Conservation (phyloP, 352 stramenopile genomes). For the Phytophthora palmivora region DNA sequence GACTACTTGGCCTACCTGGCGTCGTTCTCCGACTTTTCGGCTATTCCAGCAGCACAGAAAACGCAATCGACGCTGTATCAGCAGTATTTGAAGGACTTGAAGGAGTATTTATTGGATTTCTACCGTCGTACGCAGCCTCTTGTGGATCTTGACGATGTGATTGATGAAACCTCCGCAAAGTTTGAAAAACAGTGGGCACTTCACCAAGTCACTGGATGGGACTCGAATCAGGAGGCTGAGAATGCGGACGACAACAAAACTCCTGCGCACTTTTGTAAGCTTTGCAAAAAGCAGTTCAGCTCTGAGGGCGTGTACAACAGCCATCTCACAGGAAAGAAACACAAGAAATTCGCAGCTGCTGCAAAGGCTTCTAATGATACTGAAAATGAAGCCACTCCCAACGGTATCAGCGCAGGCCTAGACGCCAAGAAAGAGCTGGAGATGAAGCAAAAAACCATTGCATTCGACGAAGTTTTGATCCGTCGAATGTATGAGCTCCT, state of each 20-base stretch:
- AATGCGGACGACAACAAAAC: constrained; percentile 13
- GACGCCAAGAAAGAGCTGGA: constrained; percentile 23
- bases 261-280: constrained; percentile 56
- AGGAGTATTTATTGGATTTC: constrained; percentile 86
- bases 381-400: constrained; percentile 16
- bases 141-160: constrained; percentile 86
- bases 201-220: constrained; percentile 65
- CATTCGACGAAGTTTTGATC: constrained; percentile 78
- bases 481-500: constrained; percentile 79
- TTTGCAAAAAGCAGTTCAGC: constrained; percentile 79
- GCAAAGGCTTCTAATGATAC: constrained; percentile 16
- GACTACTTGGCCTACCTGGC: constrained; percentile 82
- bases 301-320: constrained; percentile 76
- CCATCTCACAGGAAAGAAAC: constrained; percentile 81
- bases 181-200: constrained; percentile 88
- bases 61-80: constrained; percentile 61
- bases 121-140: constrained; percentile 90
- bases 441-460: constrained; percentile 54
- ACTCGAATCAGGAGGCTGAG: constrained; percentile 29
- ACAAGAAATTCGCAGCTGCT: constrained; percentile 73
- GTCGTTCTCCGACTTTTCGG: constrained; percentile 72
- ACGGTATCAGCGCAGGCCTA: background rate
- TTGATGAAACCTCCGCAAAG: constrained; percentile 80
- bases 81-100: constrained; percentile 76
- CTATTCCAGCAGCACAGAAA: constrained; percentile 68